Evolutionary conservation across 805 yeast genomes (phyloP), one percentile per base, ranked within the genome.

Genomic region (Candida nonsorbophila): DNA sequence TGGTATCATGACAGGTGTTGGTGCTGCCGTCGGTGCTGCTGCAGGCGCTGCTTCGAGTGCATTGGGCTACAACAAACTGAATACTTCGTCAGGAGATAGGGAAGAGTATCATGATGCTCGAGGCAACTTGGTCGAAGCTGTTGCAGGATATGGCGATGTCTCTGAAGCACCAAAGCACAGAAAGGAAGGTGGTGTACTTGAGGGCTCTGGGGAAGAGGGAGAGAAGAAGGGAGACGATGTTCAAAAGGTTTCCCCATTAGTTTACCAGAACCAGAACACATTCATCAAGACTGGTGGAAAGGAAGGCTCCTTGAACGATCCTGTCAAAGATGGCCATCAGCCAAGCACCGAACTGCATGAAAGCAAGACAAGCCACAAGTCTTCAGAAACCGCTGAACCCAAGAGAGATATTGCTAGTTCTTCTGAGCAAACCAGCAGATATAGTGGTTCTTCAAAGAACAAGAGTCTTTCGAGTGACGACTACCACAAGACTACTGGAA

Each of bases 1-100:
- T 13, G 36, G 39, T 14, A n/a, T 32, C n/a, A 14, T 31, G 11
- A 32, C 35, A 12, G 38, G 32, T 13, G 36, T 26, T 16, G 38
- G 37, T 3, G 12, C 37, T 20, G 30, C 38, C 21, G 20, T 26
- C 14, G 32, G 30, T 13, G 33, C 34, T 22, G 36, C 39, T 16
- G 29, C 34, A 9, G 33, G 32, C 7, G 31, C 22, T 16, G 22
- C 28, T 17, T 11, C 6, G n/a, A 19, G 4, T 20, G 14, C 9
- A 13, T 9, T 19, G 14, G 41, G 37, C 11, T 30, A 34, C 28
- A 14, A 20, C 7, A 22, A 27, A 16, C 19, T 11, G 7, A 10
- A 22, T 13, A n/a, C 10, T 7, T 10, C 13, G 8, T 17, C 16
- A 23, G 15, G 14, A 6, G 16, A 26, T 14, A 28, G 12, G 9